Evolutionary conservation across 2,329 filamentous ascomycete species (phyloP).

Genomic region (Tricladium varicosporioides): DNA sequence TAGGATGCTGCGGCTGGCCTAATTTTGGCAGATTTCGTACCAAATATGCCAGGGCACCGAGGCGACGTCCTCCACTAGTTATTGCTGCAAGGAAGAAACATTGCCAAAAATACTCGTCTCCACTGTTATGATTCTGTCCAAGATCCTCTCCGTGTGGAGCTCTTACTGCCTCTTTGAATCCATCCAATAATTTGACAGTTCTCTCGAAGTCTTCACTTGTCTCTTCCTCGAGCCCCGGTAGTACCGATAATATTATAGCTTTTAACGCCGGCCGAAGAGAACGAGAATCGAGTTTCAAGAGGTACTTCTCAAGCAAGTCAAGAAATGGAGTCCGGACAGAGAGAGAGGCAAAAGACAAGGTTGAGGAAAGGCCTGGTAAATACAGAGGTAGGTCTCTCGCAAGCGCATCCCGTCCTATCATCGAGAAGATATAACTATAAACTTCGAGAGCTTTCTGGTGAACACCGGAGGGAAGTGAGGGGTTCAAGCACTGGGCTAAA

Average conservation of each 20-base stretch:
- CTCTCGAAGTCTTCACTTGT: constrained; percentile 96
- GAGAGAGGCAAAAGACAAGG: constrained; percentile 90
- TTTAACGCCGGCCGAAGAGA: constrained; percentile 85
- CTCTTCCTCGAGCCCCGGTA: constrained; percentile 93
- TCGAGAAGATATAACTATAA: constrained; percentile 83
- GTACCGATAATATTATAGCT: constrained; percentile 80
- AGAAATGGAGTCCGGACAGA: constrained; percentile 85
- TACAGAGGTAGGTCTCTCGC: constrained; percentile 83
- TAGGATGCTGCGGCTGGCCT: constrained; percentile 38
- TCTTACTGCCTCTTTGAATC: constrained; percentile 68
- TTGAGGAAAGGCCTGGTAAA: constrained; percentile 83
- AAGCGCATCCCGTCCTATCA: constrained; percentile 78
- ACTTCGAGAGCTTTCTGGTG: constrained; percentile 97
- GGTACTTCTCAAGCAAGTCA: constrained; percentile 75
- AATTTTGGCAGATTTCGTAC: constrained; percentile 75
- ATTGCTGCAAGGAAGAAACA: constrained; percentile 93
- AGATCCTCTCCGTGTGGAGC: constrained; percentile 49
- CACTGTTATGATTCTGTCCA: constrained; percentile 53
- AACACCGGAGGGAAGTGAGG: constrained; percentile 88
- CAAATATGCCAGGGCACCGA: constrained; percentile 86
- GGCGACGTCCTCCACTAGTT: constrained; percentile 79
- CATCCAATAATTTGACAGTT: constrained; percentile 74
- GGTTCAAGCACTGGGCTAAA: constrained; percentile 92
- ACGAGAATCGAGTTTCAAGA: constrained; percentile 68
- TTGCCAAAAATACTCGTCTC: constrained; percentile 95